These are phyloP conservation scores for Moesziomyces sp. DNA, from an alignment of 1,284 basidiomycete species.

Conservation along the genomic window DNA sequence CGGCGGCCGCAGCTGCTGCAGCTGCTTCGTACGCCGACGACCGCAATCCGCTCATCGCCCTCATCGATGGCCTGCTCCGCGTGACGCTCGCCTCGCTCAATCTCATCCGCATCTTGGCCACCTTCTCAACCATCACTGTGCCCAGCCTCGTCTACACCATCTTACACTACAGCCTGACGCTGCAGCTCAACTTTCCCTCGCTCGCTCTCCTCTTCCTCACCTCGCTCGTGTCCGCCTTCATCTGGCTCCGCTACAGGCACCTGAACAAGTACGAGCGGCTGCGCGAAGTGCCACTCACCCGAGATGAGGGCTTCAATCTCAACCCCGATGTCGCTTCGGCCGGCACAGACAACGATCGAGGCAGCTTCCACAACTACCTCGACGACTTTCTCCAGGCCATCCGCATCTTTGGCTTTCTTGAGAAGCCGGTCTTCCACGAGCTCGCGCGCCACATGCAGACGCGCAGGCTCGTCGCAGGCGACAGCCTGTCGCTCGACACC, in stretches of 20 bases:
- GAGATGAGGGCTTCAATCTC: constrained; percentile 63
- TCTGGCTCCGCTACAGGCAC: constrained; percentile 69
- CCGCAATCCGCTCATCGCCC: constrained; percentile 41
- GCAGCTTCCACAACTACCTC: constrained; percentile 65
- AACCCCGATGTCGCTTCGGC: constrained; percentile 59
- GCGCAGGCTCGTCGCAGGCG: constrained; percentile 63
- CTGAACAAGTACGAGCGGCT: constrained; percentile 65
- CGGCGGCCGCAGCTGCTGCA: constrained; percentile 8
- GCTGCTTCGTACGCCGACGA: constrained; percentile 29
- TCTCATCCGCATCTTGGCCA: constrained; percentile 52
- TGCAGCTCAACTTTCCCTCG: constrained; percentile 65
- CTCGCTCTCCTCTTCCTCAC: constrained; percentile 57
- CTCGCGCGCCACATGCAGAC: constrained; percentile 66
- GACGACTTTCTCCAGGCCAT: constrained; percentile 68
- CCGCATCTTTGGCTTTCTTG: constrained; percentile 67
- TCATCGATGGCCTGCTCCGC: constrained; percentile 54
- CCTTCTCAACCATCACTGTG: constrained; percentile 62
- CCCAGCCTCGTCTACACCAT: constrained; percentile 59
- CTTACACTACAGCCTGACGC: constrained; percentile 64
- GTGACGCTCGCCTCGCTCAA: constrained; percentile 59
- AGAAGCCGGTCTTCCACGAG: constrained; percentile 67
- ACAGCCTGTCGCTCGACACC: constrained; percentile 61
- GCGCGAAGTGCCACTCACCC: constrained; percentile 63
- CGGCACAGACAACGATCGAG: constrained; percentile 53
- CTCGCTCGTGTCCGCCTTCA: constrained; percentile 45